Conservation (phyloP, 352 stramenopile genomes). For the Phytophthora tubulina region DNA sequence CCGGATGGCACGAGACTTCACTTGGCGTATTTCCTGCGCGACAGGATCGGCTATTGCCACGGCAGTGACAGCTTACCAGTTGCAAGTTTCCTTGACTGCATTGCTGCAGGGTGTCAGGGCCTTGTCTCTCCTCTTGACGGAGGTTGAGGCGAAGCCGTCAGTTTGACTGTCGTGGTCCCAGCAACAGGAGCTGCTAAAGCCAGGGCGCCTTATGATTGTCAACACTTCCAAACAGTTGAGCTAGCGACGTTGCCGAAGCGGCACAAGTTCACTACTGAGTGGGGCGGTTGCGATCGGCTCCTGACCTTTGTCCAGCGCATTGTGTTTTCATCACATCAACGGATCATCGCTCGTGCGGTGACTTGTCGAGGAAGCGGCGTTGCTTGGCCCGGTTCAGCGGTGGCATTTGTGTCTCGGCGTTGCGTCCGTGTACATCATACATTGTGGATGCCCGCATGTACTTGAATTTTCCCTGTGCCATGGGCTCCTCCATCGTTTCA, state of each 20-base stretch:
- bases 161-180: conserved; percentile 5
- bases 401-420: conserved; percentile 43
- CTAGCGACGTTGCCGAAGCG: background rate
- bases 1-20: conserved; percentile 15
- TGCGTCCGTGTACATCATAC: conserved; percentile 48
- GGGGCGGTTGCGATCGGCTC: background rate
- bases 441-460: conserved; percentile 57
- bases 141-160: background rate
- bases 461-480: conserved; percentile 58
- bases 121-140: background rate
- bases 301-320: conserved; percentile 18
- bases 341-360: conserved; percentile 50
- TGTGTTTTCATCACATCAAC: conserved; percentile 8
- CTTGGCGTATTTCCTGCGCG: conserved; percentile 26
- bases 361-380: conserved; percentile 57
- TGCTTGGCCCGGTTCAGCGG: conserved; percentile 56
- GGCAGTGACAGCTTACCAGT: background rate
- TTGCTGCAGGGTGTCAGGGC: background rate
- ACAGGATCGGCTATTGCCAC: conserved; percentile 7
- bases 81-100: background rate
- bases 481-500: conserved; percentile 43
- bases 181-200: conserved; percentile 2
- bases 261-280: background rate
- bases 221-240: background rate
- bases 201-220: background rate